These are phyloP conservation scores for Fusarium siculi DNA, from an alignment of 2,329 filamentous ascomycete genomes.

Conservation along the genomic window DNA sequence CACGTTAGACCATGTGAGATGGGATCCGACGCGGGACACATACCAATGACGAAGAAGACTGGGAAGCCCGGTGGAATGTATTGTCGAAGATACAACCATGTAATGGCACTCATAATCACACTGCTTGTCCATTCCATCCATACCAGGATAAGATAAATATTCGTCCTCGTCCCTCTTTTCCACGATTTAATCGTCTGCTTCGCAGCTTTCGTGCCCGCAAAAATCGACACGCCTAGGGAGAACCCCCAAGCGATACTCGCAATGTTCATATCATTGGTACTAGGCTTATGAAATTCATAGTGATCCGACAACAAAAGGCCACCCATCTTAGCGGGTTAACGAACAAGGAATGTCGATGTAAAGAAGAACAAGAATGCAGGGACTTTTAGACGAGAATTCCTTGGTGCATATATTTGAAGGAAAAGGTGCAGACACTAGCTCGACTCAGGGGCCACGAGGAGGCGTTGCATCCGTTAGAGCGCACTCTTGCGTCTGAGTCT, in stretches of 20 bases:
- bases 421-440: neutral
- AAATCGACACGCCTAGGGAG: conserved; percentile 43
- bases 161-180: conserved; percentile 40
- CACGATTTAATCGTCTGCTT: conserved; percentile 42
- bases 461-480: neutral
- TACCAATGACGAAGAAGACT: conserved; percentile 42
- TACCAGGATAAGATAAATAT: conserved; percentile 39
- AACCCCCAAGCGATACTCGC: conserved; percentile 45
- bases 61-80: conserved; percentile 42
- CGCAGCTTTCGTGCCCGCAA: conserved; percentile 39
- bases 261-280: conserved; percentile 43
- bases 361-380: neutral
- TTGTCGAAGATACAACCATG: conserved; percentile 41
- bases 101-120: conserved; percentile 43
- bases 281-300: conserved; percentile 34
- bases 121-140: conserved; percentile 42
- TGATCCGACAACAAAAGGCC: conserved; percentile 38
- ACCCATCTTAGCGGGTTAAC: conserved; percentile 21
- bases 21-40: accelerated
- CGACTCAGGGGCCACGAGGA: conserved; percentile 5
- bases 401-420: conserved; percentile 25
- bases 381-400: neutral
- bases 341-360: conserved; percentile 11
- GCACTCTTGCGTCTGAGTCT: neutral
- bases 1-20: neutral